Base-by-base conservation (phyloP, 768 basidiomycete genomes). In the Macrolepiota albuminosa region DNA sequence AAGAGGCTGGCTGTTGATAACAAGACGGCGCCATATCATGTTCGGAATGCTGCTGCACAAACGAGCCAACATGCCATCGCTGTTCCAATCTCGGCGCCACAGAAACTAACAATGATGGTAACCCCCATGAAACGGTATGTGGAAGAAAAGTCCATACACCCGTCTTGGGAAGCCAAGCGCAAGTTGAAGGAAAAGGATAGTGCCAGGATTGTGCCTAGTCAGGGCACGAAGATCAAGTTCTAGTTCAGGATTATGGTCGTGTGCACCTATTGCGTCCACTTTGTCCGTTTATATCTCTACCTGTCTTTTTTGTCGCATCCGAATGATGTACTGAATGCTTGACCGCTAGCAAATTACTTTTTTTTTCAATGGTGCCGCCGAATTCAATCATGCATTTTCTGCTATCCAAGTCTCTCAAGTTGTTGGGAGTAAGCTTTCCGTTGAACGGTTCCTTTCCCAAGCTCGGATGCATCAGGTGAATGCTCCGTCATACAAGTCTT, bases 91-190 rank as follows among this genome's bases (percentile, higher is more conserved):
- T 49, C 54, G 42, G 46, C 45, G 58, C 46, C 56, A n/a, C 37
- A 36, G 16, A 57, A 58, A 33, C 59, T 42, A 36, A 48, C n/a
- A 54, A 21, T 24, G 34, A 7, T 61, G 29, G 50, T 61, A 57
- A 54, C 36, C 33, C 33, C 45, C 21, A 52, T 53, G 29, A 49
- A 62, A 56, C 47, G 47, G 26, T 59, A 62, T 57, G 56, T 42
- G 6, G 70, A 78, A 69, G 69, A 72, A 24, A 68, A 70, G 61
- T 78, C 83, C 34, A 64, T 97, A 57, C 97, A 99, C 73, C 96
- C 97, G 2, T 96, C 93, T 14, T 99, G 97, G 96, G 92, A 92
- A 72, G 97, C 97, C 6, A 98, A 95, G 75, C 82, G 81, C 72
- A 87, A 84, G 71, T 71, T 87, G 60, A 93, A 89, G 73, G 84